A percentile compares a stretch with the other conserved stretches of the same genome.
Evolutionary conservation across 257 asterid species (phyloP).

Genomic region (Apocynum venetum): DNA sequence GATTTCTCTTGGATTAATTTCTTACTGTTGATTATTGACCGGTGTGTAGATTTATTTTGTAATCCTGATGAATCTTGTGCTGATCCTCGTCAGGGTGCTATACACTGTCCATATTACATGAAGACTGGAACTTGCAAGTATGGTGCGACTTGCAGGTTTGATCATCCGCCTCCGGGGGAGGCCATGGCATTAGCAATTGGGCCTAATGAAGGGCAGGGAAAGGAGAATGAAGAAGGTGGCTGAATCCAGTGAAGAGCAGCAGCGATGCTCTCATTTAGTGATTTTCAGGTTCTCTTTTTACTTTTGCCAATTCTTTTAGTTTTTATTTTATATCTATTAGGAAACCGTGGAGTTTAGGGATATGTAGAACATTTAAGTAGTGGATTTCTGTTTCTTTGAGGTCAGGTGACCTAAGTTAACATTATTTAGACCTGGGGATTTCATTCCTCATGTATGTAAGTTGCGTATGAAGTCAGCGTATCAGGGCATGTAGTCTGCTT

Average conservation of each 20-base stretch:
- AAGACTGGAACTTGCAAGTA: constrained; percentile 93
- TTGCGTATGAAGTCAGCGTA: too few relatives aligned
- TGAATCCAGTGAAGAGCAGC: constrained; percentile 11
- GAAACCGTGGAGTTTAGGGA: background rate
- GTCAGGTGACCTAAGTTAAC: too few relatives aligned
- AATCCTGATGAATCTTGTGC: constrained; percentile 2
- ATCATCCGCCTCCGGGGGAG: constrained; percentile 95
- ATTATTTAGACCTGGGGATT: too few relatives aligned
- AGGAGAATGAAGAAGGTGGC: constrained; percentile 29
- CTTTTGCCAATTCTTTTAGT: background rate
- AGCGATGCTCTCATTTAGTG: background rate
- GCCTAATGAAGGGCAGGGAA: constrained; percentile 35
- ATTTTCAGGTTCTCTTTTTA: background rate
- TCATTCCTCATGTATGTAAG: too few relatives aligned
- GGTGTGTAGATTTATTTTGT: background rate
- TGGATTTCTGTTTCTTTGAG: background rate
- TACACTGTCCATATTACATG: constrained; percentile 92
- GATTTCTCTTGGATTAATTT: background rate
- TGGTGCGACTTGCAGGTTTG: constrained; percentile 84
- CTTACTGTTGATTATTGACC: background rate
- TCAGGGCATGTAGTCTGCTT: too few relatives aligned
- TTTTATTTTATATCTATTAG: background rate
- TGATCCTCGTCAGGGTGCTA: constrained; percentile 57
- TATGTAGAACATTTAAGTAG: background rate
- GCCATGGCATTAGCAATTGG: constrained; percentile 52